Evolutionary conservation across 768 basidiomycete species (phyloP).

Genomic region (Porpolomopsis calyptriformis): DNA sequence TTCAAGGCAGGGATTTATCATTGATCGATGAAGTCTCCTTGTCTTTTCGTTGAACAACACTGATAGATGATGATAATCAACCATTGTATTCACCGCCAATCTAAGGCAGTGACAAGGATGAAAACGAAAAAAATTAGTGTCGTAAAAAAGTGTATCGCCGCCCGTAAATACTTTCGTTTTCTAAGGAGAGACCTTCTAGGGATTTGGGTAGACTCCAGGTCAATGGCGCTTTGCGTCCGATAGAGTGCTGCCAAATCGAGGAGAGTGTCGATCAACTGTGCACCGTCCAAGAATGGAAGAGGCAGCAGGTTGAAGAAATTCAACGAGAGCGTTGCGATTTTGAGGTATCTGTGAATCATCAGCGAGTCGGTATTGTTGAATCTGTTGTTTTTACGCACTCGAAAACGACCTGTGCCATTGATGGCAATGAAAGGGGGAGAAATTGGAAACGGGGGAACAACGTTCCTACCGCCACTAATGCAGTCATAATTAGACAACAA

Average conservation of each 20-base stretch:
- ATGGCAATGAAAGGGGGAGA: constrained; percentile 34
- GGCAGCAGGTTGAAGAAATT: constrained; percentile 80
- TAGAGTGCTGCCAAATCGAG: constrained; percentile 10
- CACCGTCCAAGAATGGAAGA: constrained; percentile 60
- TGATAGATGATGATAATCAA: not conserved
- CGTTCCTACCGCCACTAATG: constrained; percentile 43
- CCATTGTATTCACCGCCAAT: no score
- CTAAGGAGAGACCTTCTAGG: not conserved
- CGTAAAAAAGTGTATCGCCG: no score
- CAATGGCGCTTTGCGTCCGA: not conserved
- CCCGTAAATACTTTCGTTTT: not conserved
- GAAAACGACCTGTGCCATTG: constrained; percentile 32
- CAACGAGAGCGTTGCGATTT: constrained; percentile 62
- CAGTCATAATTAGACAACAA: constrained; percentile 1
- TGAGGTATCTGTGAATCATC: constrained; percentile 38
- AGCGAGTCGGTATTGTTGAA: not conserved
- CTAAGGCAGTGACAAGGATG: no score
- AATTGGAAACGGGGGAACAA: constrained; percentile 34
- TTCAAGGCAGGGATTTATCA: not conserved
- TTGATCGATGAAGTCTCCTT: not conserved
- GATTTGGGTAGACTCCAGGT: not conserved
- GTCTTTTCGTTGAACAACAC: not conserved
- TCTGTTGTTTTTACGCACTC: constrained; percentile 34
- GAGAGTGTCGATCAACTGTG: constrained; percentile 36
- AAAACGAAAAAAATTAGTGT: no score